These are phyloP conservation scores for Wallacemonas sp. DNA, from an alignment of 208 protist genomes.

Conservation along the genomic window DNA sequence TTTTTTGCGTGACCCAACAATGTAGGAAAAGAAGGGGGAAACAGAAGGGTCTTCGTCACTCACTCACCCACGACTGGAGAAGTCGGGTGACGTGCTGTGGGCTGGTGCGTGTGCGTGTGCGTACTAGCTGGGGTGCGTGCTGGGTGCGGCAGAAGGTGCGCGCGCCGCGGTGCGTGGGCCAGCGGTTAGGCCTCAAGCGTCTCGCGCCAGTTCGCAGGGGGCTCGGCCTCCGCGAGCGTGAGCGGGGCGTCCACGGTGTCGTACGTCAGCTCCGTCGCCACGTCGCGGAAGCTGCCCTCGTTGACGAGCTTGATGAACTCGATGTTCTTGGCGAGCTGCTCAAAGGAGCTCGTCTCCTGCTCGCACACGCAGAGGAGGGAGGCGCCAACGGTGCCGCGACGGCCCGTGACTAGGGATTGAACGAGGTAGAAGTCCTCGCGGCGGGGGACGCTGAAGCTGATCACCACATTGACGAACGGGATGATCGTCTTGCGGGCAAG, in stretches of 20 bases:
- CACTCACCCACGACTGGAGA: too few relatives aligned
- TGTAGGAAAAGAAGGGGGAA: too few relatives aligned
- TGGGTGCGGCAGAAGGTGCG: too few relatives aligned
- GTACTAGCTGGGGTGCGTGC: too few relatives aligned
- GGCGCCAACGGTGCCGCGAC: conserved; percentile 76
- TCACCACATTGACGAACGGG: conserved; percentile 91
- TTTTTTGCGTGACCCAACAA: too few relatives aligned
- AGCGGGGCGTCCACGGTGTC: conserved; percentile 71
- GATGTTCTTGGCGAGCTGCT: conserved; percentile 63
- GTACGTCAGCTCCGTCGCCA: conserved; percentile 76
- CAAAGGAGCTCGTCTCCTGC: conserved; percentile 50
- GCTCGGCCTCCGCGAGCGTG: conserved; percentile 75
- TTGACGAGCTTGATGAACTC: conserved; percentile 62
- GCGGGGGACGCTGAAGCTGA: conserved; percentile 83
- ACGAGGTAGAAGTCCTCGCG: conserved; percentile 87
- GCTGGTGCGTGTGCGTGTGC: background rate
- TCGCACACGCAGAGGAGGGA: conserved; percentile 80
- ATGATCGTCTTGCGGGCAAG: conserved; percentile 85
- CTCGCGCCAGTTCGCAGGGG: conserved; percentile 77
- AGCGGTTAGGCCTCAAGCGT: too few relatives aligned
- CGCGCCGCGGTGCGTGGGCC: too few relatives aligned
- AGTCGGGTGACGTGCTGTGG: too few relatives aligned
- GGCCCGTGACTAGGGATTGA: conserved; percentile 81
- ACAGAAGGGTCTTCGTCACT: too few relatives aligned
- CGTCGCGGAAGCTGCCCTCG: conserved; percentile 67